Conservation (phyloP, 345 rosid genomes). For the Eucalyptus camaldulensis region DNA sequence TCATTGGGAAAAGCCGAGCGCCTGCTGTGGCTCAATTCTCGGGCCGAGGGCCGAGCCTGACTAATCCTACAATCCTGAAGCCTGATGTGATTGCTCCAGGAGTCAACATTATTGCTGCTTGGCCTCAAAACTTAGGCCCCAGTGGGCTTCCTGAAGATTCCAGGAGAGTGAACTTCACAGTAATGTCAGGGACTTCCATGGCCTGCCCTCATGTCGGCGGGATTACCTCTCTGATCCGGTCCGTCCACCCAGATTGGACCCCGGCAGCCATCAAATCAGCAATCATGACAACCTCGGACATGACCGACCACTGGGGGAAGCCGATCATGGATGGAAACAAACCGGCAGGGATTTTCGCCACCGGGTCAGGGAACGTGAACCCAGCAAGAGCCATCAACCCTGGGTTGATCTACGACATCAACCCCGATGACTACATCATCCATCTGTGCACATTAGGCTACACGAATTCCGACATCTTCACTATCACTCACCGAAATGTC, state of each 20-base stretch:
- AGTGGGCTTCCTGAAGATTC: conserved; percentile 66
- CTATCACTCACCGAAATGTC: conserved; percentile 63
- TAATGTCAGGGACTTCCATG: conserved; percentile 98
- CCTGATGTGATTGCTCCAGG: conserved; percentile 94
- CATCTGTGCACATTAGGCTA: conserved; percentile 73
- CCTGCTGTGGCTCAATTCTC: conserved; percentile 87
- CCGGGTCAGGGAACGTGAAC: conserved; percentile 88
- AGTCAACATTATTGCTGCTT: conserved; percentile 93
- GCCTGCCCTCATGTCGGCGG: conserved; percentile 95
- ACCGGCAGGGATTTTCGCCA: conserved; percentile 47
- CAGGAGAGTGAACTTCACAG: conserved; percentile 82
- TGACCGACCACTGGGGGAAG: conserved; percentile 48
- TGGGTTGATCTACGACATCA: conserved; percentile 69
- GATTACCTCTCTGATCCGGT: conserved; percentile 55
- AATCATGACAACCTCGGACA: conserved; percentile 79
- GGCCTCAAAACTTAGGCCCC: conserved; percentile 95
- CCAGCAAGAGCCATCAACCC: conserved; percentile 69
- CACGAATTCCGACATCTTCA: conserved; percentile 45
- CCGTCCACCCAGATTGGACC: conserved; percentile 69
- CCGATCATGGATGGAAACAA: conserved; percentile 62
- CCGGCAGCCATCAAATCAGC: conserved; percentile 90
- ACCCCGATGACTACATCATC: conserved; percentile 57
- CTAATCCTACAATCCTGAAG: conserved; percentile 61
- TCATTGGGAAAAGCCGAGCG: conserved; percentile 56
- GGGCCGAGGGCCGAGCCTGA: conserved; percentile 81